A percentile compares a stretch with the other conserved stretches of the same genome.
These are phyloP conservation scores for Rosellinia necatrix DNA, from an alignment of 2,329 filamentous ascomycete genomes.

Conservation along the genomic window DNA sequence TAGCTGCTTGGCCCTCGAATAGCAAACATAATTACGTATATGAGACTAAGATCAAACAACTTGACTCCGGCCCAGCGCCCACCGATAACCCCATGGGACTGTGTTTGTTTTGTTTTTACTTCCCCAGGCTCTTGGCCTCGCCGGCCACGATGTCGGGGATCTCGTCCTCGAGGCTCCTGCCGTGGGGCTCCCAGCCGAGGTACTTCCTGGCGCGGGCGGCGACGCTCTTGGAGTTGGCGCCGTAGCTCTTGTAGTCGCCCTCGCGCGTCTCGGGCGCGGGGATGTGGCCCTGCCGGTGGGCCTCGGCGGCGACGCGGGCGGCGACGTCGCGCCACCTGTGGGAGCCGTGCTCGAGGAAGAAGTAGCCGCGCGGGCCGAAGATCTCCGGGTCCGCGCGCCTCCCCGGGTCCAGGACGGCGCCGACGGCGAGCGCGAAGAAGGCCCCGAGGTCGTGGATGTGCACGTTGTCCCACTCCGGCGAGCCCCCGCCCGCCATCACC, in stretches of 20 bases:
- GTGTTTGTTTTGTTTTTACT: too few relatives aligned
- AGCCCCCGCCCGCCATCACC: constrained; percentile 47
- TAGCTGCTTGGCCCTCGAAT: too few relatives aligned
- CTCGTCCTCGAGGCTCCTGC: constrained; percentile 44
- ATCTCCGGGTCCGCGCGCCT: constrained; percentile 61
- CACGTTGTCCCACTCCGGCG: constrained; percentile 58
- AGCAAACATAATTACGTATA: too few relatives aligned
- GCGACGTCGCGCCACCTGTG: constrained; percentile 68
- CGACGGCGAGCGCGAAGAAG: constrained; percentile 51
- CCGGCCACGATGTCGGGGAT: constrained; percentile 44
- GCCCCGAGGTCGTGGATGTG: constrained; percentile 54
- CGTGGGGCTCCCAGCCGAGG: constrained; percentile 51
- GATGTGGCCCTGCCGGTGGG: constrained; percentile 55
- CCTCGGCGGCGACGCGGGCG: constrained; percentile 59
- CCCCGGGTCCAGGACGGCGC: constrained; percentile 58
- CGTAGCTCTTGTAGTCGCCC: constrained; percentile 41
- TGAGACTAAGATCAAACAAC: too few relatives aligned
- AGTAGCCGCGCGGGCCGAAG: constrained; percentile 69
- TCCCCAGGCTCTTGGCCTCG: constrained; percentile 47
- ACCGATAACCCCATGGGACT: too few relatives aligned
- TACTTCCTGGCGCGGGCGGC: constrained; percentile 51
- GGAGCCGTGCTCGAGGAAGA: constrained; percentile 66
- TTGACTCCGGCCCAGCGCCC: too few relatives aligned
- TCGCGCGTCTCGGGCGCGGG: constrained; percentile 40
- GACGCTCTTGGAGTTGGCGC: constrained; percentile 50